Conservation (phyloP, 305 asterid genomes). For the Fraxinus angustifolia region DNA sequence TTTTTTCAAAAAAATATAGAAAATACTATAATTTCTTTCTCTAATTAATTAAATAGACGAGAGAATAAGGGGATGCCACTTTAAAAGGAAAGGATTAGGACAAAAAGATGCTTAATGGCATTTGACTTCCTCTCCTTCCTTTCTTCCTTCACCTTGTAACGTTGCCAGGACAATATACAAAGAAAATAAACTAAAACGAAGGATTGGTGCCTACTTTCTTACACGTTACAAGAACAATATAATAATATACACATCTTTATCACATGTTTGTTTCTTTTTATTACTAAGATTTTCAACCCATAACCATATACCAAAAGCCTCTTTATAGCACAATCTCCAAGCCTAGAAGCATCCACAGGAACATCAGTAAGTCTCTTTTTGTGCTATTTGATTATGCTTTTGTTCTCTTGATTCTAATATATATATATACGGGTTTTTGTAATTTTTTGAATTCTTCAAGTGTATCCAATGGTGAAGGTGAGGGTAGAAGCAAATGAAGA, state of each 20-base stretch:
- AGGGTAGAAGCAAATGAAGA: slow-evolving; percentile 22
- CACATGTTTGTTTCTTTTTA: background rate
- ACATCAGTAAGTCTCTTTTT: background rate
- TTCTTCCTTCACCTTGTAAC: background rate
- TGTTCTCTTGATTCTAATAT: background rate
- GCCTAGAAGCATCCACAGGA: background rate
- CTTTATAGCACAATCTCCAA: background rate
- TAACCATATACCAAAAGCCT: background rate
- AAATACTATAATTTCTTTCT: no score
- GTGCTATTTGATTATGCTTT: background rate
- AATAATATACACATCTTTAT: background rate
- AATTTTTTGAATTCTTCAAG: slow-evolving; percentile 3
- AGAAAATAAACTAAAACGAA: background rate
- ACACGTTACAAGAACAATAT: background rate
- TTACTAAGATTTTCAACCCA: background rate
- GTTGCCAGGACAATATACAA: background rate
- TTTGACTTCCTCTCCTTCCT: background rate
- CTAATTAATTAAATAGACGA: no score
- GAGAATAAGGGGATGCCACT: background rate
- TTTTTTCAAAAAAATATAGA: no score
- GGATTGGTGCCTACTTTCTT: background rate
- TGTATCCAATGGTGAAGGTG: slow-evolving; percentile 32
- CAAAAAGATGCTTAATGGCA: background rate
- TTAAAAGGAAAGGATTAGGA: background rate
- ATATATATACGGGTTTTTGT: background rate